Conservation (phyloP, 2,329 filamentous ascomycete species). For the Cordyceps cateniannulata region DNA sequence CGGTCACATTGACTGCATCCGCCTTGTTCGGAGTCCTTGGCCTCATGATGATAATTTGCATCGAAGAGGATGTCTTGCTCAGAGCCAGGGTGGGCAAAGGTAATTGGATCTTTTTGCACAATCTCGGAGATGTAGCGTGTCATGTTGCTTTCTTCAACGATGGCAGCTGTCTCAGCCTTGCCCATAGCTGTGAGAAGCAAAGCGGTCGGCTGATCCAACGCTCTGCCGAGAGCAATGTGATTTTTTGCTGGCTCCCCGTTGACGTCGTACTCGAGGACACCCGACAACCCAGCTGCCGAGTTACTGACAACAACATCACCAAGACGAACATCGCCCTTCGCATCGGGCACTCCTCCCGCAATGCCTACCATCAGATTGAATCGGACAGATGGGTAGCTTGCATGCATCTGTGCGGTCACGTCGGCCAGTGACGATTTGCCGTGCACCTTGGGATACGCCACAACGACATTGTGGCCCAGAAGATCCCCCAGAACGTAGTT, state of each 20-base stretch:
- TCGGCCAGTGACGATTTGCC: no score
- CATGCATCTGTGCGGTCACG: no score
- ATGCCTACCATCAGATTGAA: not conserved
- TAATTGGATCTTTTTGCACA: no score
- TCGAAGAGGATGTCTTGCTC: no score
- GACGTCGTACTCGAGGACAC: not conserved
- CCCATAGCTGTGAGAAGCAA: not conserved
- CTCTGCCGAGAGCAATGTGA: not conserved
- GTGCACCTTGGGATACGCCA: no score
- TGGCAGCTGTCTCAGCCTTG: not conserved
- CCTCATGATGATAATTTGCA: no score
- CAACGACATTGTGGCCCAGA: no score
- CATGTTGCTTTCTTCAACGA: not conserved
- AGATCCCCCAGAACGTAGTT: no score
- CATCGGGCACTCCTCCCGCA: not conserved
- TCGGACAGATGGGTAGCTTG: not conserved
- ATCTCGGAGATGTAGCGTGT: not conserved
- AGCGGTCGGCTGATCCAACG: not conserved
- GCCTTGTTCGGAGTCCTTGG: no score
- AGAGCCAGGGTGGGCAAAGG: no score
- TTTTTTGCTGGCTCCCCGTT: not conserved
- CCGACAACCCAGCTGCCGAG: not conserved
- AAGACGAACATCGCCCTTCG: not conserved
- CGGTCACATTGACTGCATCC: no score
- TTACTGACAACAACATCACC: conserved; percentile 2